Evolutionary conservation across 75 land plant species (phyloP).

Genomic region (Ceratopteris richardii): DNA sequence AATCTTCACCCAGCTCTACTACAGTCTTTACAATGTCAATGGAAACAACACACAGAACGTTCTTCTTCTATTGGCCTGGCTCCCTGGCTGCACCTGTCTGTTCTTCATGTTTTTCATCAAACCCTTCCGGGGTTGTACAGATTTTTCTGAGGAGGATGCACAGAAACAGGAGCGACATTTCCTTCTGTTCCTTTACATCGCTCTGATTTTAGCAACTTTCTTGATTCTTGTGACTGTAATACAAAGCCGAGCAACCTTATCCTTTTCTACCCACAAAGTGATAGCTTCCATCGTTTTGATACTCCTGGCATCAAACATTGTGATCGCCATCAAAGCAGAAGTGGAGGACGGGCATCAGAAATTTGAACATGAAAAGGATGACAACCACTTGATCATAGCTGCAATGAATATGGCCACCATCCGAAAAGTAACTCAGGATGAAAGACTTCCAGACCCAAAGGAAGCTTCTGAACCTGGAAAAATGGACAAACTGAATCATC

Average conservation of each 20-base stretch:
- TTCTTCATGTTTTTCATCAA: constrained; percentile 29
- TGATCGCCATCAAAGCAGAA: constrained; percentile 32
- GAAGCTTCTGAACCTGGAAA: too few species aligned
- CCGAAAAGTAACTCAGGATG: too few species aligned
- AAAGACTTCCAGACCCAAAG: too few species aligned
- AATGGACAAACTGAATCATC: too few species aligned
- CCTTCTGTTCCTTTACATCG: constrained; percentile 27
- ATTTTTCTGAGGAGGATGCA: background rate
- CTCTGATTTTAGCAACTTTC: constrained; percentile 27
- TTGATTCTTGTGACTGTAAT: constrained; percentile 32
- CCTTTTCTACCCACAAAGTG: constrained; percentile 9
- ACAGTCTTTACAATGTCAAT: constrained; percentile 21
- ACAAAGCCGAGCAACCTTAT: constrained; percentile 13
- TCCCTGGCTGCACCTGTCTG: constrained; percentile 35
- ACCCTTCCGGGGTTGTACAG: background rate
- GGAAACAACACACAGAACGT: constrained; percentile 32
- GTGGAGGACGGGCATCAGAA: background rate
- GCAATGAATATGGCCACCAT: too few species aligned
- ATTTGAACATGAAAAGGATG: too few species aligned
- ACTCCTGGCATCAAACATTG: constrained; percentile 26
- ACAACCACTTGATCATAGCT: too few species aligned
- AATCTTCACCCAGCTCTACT: constrained; percentile 52
- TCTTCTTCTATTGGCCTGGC: constrained; percentile 43
- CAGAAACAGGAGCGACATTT: constrained; percentile 24
- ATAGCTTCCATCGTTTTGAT: constrained; percentile 26